Percentiles rank a stretch among this genome's conserved stretches.
These are phyloP conservation scores for Adiantum capillusveneris DNA, from an alignment of 75 land plant species.

Conservation along the genomic window DNA sequence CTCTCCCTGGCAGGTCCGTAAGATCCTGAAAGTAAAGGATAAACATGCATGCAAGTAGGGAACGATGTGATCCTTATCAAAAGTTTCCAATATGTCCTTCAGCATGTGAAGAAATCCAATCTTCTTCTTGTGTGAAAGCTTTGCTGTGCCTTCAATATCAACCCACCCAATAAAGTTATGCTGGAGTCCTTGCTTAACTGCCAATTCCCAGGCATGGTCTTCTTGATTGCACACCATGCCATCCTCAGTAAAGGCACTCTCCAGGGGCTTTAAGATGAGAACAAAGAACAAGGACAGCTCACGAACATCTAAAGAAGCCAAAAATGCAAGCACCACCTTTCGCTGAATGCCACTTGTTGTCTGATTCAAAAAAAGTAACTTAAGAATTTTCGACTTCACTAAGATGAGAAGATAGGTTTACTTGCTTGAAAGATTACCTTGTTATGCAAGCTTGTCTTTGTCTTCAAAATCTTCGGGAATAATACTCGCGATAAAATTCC, in stretches of 20 bases:
- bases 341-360: constrained; percentile 52
- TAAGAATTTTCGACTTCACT: neutral
- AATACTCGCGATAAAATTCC: constrained; percentile 54
- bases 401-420: neutral
- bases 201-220: constrained; percentile 23
- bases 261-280: constrained; percentile 54
- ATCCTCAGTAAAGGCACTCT: constrained; percentile 18
- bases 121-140: constrained; percentile 64
- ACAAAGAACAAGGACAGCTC: constrained; percentile 74
- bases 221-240: neutral
- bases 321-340: constrained; percentile 66
- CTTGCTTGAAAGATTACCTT: constrained; percentile 39
- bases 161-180: constrained; percentile 26
- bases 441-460: constrained; percentile 43
- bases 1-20: constrained; percentile 29
- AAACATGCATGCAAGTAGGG: constrained; percentile 64
- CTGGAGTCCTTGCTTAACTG: constrained; percentile 18
- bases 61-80: constrained; percentile 44
- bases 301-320: constrained; percentile 53
- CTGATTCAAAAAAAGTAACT: constrained; percentile 29
- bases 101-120: constrained; percentile 75
- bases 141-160: constrained; percentile 20
- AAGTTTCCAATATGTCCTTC: constrained; percentile 66
- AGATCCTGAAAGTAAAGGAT: constrained; percentile 53
- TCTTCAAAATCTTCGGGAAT: constrained; percentile 75